A percentile compares a stretch with the other conserved stretches of the same genome.
phyloP scores from a whole-genome alignment of 495 filamentous ascomycete genomes.

The Daldinia bambusicola region DNA sequence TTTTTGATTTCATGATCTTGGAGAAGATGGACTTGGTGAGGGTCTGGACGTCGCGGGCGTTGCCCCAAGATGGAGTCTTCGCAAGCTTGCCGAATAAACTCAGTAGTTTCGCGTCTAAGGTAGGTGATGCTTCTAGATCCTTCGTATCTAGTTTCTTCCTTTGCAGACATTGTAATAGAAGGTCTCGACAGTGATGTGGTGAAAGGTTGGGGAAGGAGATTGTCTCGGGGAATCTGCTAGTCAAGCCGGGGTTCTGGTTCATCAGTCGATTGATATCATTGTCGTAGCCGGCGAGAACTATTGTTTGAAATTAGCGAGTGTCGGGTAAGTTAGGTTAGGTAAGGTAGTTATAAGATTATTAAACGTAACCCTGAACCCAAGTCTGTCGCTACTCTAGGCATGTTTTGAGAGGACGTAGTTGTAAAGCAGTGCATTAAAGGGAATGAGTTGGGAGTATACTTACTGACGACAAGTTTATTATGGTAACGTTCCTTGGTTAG shows the following conservation, averaged over 20 bases:
- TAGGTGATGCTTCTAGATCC: conserved; percentile 49
- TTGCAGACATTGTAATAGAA: conserved; percentile 43
- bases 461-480: conserved; percentile 71
- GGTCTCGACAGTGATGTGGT: conserved; percentile 55
- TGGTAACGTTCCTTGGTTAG: conserved; percentile 70
- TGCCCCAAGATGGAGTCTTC: conserved; percentile 68
- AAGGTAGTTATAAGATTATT: neutral
- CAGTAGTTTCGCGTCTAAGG: conserved; percentile 46
- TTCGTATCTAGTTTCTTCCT: conserved; percentile 51
- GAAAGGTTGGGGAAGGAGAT: conserved; percentile 56
- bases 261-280: conserved; percentile 76
- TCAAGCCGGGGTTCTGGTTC: conserved; percentile 67
- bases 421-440: neutral
- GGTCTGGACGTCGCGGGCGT: conserved; percentile 71
- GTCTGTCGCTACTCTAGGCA: neutral
- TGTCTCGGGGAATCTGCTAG: conserved; percentile 67
- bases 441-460: conserved; percentile 11
- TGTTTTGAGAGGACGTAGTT: neutral
- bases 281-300: conserved; percentile 76
- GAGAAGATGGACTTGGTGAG: conserved; percentile 64
- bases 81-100: conserved; percentile 56
- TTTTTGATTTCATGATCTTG: conserved; percentile 52
- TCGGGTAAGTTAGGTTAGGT: conserved; percentile 33
- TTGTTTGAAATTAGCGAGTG: conserved; percentile 34
- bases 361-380: neutral